phyloP scores from a whole-genome alignment of 139 green algal species.

The Protoeuglena noctilucae region DNA sequence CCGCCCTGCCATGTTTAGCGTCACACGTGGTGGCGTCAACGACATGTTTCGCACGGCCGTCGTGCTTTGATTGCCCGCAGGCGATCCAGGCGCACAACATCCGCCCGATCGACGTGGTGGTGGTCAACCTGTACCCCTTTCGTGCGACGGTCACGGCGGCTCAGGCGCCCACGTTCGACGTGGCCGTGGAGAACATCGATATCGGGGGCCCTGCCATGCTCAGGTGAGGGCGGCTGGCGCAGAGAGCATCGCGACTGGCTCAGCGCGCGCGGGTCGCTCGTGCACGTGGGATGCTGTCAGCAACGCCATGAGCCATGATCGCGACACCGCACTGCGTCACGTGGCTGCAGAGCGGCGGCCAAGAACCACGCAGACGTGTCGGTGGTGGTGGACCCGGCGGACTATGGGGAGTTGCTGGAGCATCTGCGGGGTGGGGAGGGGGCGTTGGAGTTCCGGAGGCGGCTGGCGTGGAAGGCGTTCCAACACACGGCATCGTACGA shows the following conservation, averaged over 20 bases:
- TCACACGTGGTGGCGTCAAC: no score
- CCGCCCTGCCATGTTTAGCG: no score
- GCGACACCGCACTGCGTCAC: no score
- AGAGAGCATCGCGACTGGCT: no score
- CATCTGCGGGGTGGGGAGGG: constrained; percentile 22
- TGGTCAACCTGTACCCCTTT: constrained; percentile 99
- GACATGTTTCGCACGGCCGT: no score
- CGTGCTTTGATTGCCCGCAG: no score
- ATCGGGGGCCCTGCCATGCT: constrained; percentile 97
- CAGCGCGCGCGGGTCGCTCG: no score
- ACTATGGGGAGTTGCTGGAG: constrained; percentile 67
- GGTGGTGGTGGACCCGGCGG: constrained; percentile 70
- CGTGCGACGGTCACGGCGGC: constrained; percentile 65
- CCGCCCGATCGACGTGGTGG: constrained; percentile 80
- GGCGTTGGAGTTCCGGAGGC: constrained; percentile 34
- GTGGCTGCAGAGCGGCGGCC: constrained; percentile 64
- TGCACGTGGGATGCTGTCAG: no score
- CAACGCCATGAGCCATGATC: no score
- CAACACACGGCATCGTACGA: constrained; percentile 92
- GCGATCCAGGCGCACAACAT: constrained; percentile 77
- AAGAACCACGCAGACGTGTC: constrained; percentile 76
- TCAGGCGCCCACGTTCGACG: constrained; percentile 49
- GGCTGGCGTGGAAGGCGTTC: constrained; percentile 96
- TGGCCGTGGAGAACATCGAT: constrained; percentile 96
- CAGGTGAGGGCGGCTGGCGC: no score